phyloP scores from a whole-genome alignment of 345 rosid species.

The Populus deltoides region DNA sequence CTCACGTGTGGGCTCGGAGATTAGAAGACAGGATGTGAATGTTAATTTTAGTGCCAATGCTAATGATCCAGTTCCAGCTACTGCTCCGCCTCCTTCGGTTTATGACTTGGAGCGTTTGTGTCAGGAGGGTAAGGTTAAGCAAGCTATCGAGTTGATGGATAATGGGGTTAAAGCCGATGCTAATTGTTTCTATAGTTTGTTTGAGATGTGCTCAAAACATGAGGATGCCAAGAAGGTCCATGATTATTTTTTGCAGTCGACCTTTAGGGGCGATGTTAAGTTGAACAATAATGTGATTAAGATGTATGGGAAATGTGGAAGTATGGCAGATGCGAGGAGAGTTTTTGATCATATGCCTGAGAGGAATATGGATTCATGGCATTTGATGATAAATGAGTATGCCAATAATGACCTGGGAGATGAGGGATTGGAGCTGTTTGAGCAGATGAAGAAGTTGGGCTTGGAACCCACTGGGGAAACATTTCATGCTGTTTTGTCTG shows the following conservation, averaged over 20 bases:
- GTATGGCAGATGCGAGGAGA: slow-evolving; percentile 64
- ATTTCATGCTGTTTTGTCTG: slow-evolving; percentile 50
- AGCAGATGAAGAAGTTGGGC: slow-evolving; percentile 51
- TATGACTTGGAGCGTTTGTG: slow-evolving; percentile 46
- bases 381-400: slow-evolving; percentile 60
- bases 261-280: slow-evolving; percentile 48
- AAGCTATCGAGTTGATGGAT: slow-evolving; percentile 60
- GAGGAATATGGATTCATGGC: slow-evolving; percentile 70
- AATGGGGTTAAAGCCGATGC: slow-evolving; percentile 58
- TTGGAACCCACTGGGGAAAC: slow-evolving; percentile 56
- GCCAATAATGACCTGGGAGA: slow-evolving; percentile 65
- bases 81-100: slow-evolving; percentile 23
- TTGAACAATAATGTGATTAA: slow-evolving; percentile 54
- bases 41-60: slow-evolving; percentile 10
- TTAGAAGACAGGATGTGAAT: neutral
- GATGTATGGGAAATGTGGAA: slow-evolving; percentile 57
- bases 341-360: slow-evolving; percentile 74
- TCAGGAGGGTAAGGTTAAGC: slow-evolving; percentile 52
- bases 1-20: neutral
- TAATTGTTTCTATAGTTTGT: slow-evolving; percentile 45
- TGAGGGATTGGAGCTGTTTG: slow-evolving; percentile 70
- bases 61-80: neutral
- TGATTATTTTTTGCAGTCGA: slow-evolving; percentile 62
- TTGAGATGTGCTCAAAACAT: slow-evolving; percentile 46
- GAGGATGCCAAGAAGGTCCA: slow-evolving; percentile 75